Evolutionary conservation across 805 yeast species (phyloP).

Genomic region (Starmerella geochares): DNA sequence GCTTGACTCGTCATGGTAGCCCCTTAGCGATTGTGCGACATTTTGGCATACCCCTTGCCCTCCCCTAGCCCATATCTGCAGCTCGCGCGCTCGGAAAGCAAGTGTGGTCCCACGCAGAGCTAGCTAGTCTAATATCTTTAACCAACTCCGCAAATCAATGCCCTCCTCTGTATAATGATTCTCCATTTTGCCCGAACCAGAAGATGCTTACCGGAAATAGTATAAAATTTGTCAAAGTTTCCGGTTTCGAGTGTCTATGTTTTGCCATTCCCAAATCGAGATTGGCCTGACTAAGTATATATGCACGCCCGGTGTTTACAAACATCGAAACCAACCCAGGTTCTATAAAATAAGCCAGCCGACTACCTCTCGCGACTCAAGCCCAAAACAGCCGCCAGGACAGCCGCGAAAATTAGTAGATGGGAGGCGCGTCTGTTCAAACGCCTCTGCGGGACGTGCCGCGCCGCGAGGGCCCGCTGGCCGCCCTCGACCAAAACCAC

Average conservation of each 20-base stretch:
- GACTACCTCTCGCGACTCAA: not conserved
- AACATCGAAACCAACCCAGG: not conserved
- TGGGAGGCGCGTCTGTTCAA: conserved; percentile 8
- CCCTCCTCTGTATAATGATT: no score
- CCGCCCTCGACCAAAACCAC: conserved; percentile 16
- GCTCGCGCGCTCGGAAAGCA: not conserved
- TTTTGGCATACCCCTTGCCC: not conserved
- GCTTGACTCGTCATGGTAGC: no score
- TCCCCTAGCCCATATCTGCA: not conserved
- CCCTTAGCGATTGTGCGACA: not conserved
- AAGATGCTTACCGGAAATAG: no score
- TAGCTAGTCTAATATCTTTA: not conserved
- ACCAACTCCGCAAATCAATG: not conserved
- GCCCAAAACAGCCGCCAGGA: not conserved
- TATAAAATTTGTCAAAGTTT: not conserved
- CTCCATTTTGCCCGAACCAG: no score
- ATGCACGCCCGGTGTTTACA: conserved; percentile 6
- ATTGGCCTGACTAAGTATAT: not conserved
- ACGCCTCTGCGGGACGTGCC: conserved; percentile 15
- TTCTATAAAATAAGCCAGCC: conserved; percentile 4
- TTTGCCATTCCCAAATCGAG: conserved; percentile 8
- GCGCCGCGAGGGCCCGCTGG: conserved; percentile 15
- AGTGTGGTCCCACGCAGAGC: not conserved
- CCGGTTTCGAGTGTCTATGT: not conserved
- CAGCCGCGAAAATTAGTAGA: not conserved